phyloP scores from a whole-genome alignment of 2,329 filamentous ascomycete genomes.

The Fusarium virguliforme region DNA sequence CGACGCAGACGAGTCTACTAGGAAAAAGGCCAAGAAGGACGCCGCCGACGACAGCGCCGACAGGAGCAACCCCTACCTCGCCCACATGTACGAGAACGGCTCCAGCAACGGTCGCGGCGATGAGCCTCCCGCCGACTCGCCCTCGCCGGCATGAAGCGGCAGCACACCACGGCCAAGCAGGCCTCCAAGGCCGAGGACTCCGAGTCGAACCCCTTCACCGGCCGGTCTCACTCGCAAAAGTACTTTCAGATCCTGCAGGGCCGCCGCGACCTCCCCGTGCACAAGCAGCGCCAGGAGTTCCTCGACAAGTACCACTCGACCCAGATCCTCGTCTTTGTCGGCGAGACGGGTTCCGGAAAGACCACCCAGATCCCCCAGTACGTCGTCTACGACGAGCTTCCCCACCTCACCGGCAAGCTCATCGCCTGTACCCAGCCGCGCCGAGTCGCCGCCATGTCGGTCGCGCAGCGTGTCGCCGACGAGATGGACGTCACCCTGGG shows the following conservation, averaged over 20 bases:
- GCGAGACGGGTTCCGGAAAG: conserved; percentile 99
- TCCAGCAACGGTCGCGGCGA: conserved; percentile 58
- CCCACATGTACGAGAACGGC: conserved; percentile 81
- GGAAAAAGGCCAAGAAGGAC: conserved; percentile 63
- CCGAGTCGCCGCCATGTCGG: conserved; percentile 98
- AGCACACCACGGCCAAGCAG: conserved; percentile 84
- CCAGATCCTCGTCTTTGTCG: conserved; percentile 98
- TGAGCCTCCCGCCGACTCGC: conserved; percentile 60
- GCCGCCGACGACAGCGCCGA: conserved; percentile 56
- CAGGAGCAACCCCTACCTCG: conserved; percentile 84
- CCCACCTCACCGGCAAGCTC: conserved; percentile 87
- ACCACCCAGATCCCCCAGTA: conserved; percentile 99
- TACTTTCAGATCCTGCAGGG: conserved; percentile 93
- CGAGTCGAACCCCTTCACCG: conserved; percentile 89
- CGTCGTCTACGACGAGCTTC: conserved; percentile 96
- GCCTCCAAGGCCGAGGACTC: conserved; percentile 84
- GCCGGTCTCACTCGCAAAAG: conserved; percentile 80
- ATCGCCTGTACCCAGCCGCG: conserved; percentile 98
- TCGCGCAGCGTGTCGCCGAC: conserved; percentile 96
- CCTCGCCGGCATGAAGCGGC: conserved; percentile 80
- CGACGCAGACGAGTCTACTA: conserved; percentile 60
- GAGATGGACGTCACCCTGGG: conserved; percentile 96
- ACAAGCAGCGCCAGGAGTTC: conserved; percentile 95
- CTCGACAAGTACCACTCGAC: conserved; percentile 91
- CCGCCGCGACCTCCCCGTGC: conserved; percentile 88